A percentile compares a stretch with the other conserved stretches of the same genome.
phyloP scores from a whole-genome alignment of 306 rosid species.

The Spatholobus suberectus region DNA sequence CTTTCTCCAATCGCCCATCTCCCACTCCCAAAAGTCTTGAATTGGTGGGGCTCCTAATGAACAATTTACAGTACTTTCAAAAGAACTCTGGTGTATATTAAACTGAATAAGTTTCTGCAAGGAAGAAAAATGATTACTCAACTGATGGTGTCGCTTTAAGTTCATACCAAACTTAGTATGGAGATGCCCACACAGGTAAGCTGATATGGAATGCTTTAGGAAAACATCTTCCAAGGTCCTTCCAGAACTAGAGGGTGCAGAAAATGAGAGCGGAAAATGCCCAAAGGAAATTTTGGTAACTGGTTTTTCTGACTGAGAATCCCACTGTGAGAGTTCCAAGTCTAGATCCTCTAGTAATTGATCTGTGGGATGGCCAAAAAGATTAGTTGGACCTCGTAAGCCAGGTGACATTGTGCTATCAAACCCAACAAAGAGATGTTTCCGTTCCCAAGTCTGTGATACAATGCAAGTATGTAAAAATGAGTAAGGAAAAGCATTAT shows the following conservation, averaged over 20 bases:
- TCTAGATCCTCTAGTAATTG: constrained; percentile 72
- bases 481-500: constrained; percentile 37
- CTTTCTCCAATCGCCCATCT: constrained; percentile 98
- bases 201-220: constrained; percentile 82
- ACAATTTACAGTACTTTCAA: constrained; percentile 61
- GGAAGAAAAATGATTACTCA: constrained; percentile 49
- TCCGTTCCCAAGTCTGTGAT: constrained; percentile 62
- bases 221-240: constrained; percentile 78
- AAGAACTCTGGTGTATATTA: constrained; percentile 59
- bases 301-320: constrained; percentile 64
- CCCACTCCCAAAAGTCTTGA: constrained; percentile 98
- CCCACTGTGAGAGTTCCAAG: constrained; percentile 81
- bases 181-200: constrained; percentile 94
- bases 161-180: constrained; percentile 83
- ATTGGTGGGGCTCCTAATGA: constrained; percentile 51
- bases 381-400: constrained; percentile 93
- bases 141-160: constrained; percentile 86
- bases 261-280: constrained; percentile 94
- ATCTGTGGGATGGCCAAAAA: constrained; percentile 94
- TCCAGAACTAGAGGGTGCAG: constrained; percentile 70
- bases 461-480: constrained; percentile 36
- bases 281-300: constrained; percentile 88
- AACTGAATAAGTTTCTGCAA: constrained; percentile 64
- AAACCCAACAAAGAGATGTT: constrained; percentile 89
- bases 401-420: constrained; percentile 82